Evolutionary conservation across 2,329 filamentous ascomycete species (phyloP).

Genomic region (Penicillium frequentans): DNA sequence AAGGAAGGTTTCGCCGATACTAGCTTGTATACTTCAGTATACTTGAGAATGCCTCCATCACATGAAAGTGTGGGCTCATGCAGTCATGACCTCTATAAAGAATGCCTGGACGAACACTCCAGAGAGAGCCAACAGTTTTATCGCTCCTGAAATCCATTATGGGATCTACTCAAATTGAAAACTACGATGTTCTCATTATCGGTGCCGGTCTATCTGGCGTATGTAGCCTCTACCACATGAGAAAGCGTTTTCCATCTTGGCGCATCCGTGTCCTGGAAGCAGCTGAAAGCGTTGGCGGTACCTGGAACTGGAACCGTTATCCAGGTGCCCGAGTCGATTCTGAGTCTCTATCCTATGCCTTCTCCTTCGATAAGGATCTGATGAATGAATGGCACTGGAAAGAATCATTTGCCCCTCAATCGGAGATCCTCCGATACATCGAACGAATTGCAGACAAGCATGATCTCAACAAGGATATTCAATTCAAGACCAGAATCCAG

Average conservation of each 20-base stretch:
- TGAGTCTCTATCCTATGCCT: constrained; percentile 47
- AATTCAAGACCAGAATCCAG: constrained; percentile 42
- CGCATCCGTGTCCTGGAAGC: constrained; percentile 14
- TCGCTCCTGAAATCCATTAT: background rate
- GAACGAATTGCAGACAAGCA: constrained; percentile 33
- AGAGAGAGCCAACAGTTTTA: background rate
- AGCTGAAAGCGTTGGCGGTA: constrained; percentile 40
- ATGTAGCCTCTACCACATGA: constrained; percentile 14
- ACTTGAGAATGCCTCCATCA: background rate
- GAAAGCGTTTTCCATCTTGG: constrained; percentile 13
- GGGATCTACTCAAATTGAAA: constrained; percentile 7
- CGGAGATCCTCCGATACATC: constrained; percentile 37
- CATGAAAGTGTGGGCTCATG: background rate
- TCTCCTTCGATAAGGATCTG: constrained; percentile 23
- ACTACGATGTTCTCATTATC: constrained; percentile 46
- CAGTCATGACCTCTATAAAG: background rate
- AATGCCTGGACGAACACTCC: background rate
- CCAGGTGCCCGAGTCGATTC: constrained; percentile 51
- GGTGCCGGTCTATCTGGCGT: constrained; percentile 48
- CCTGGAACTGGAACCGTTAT: constrained; percentile 51
- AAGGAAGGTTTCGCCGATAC: constrained; percentile 10
- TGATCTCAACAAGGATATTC: constrained; percentile 38
- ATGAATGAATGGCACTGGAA: constrained; percentile 36
- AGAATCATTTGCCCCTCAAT: constrained; percentile 35
- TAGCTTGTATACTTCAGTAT: background rate